A percentile compares a stretch with the other conserved stretches of the same genome.
These are phyloP conservation scores for Arthrobotrys pseudoclavata DNA, from an alignment of 2,329 filamentous ascomycete species.

Conservation along the genomic window DNA sequence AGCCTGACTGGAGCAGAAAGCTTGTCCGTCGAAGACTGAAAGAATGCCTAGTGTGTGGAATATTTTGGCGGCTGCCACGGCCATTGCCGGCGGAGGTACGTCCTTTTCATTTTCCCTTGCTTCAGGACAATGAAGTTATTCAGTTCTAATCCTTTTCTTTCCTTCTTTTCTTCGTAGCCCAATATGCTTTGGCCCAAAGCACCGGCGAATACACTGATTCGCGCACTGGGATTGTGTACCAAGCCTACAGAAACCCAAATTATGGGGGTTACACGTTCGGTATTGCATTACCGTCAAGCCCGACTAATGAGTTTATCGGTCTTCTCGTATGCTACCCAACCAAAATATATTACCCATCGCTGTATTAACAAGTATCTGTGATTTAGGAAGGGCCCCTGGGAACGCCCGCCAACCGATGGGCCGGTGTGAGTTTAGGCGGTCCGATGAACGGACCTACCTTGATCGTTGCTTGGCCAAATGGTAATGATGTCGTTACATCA, in stretches of 20 bases:
- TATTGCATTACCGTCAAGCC: constrained; percentile 70
- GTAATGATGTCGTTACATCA: constrained; percentile 66
- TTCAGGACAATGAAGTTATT: not conserved
- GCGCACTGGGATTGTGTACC: constrained; percentile 69
- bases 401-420: constrained; percentile 69
- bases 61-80: constrained; percentile 28
- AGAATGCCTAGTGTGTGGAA: constrained; percentile 43
- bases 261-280: constrained; percentile 69
- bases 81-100: constrained; percentile 42
- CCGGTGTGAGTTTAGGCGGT: constrained; percentile 69
- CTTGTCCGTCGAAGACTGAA: not conserved
- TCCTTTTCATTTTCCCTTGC: not conserved
- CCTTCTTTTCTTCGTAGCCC: constrained; percentile 17
- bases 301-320: constrained; percentile 71
- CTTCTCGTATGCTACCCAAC: constrained; percentile 68
- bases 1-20: not conserved
- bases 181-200: constrained; percentile 62
- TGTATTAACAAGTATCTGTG: constrained; percentile 34
- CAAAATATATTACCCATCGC: not conserved
- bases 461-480: constrained; percentile 70
- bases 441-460: constrained; percentile 70
- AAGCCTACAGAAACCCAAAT: constrained; percentile 65
- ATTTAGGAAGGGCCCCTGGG: constrained; percentile 63
- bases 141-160: not conserved
- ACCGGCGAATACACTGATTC: constrained; percentile 66